Evolutionary conservation across 83 land plant species (phyloP).

Genomic region (Larix sibirica): DNA sequence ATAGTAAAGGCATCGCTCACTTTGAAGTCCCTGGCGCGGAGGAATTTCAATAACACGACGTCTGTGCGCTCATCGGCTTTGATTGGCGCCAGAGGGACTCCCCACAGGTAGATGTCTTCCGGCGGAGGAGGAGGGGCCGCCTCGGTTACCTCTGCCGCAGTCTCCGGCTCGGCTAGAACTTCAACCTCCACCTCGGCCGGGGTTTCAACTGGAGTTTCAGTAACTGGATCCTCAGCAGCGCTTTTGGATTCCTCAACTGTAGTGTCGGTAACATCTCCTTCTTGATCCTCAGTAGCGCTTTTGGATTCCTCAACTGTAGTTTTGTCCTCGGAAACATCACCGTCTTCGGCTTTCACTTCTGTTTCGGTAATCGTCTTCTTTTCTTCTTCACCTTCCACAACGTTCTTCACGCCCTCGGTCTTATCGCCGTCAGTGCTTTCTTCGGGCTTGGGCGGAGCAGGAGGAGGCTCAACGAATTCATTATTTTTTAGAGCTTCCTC

Average conservation of each 20-base stretch:
- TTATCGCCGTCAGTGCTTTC: background rate
- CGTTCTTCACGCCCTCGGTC: background rate
- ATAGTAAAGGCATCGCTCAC: conserved; percentile 42
- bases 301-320: background rate
- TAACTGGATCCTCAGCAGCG: background rate
- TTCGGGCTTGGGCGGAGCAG: background rate
- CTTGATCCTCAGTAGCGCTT: background rate
- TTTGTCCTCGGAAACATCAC: background rate
- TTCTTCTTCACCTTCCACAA: background rate
- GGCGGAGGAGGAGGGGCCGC: background rate
- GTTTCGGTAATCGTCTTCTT: conserved; percentile 19
- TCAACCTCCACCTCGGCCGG: background rate
- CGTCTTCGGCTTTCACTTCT: background rate
- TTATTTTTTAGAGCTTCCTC: conserved; percentile 30
- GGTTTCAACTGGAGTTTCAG: conserved; percentile 9
- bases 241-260: background rate
- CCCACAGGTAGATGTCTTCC: conserved; percentile 43
- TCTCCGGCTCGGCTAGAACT: background rate
- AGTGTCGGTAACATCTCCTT: background rate
- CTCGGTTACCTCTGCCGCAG: conserved; percentile 1
- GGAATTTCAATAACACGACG: conserved; percentile 48
- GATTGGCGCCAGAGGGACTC: conserved; percentile 32
- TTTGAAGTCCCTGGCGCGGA: conserved; percentile 65
- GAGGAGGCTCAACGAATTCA: conserved; percentile 22
- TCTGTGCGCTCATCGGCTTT: conserved; percentile 55